Conservation (phyloP, 148 eudicot species). For the Cornus controversa region DNA sequence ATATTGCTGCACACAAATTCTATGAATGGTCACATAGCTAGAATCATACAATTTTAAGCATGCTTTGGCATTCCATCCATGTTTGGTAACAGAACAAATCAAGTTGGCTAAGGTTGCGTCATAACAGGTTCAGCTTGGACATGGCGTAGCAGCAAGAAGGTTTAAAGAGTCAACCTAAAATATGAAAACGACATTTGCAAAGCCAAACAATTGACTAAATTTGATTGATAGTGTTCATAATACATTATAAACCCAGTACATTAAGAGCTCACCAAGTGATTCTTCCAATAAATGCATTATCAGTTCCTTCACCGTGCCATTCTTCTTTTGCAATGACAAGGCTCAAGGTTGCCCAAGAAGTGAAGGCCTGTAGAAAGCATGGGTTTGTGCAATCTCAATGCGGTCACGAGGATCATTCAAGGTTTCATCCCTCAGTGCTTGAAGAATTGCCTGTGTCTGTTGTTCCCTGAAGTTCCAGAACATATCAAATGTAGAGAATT, state of each 20-base stretch:
- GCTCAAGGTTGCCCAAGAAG: constrained; percentile 65
- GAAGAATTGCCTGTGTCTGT: constrained; percentile 65
- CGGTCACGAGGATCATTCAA: constrained; percentile 94
- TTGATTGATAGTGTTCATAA: background rate
- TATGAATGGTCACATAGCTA: too few relatives aligned
- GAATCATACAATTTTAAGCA: too few relatives aligned
- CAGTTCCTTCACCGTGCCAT: background rate
- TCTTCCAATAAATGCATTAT: constrained; percentile 6
- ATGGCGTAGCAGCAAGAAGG: background rate
- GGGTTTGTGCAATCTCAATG: constrained; percentile 85
- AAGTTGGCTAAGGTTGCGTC: background rate
- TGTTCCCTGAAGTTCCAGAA: constrained; percentile 56
- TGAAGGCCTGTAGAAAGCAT: constrained; percentile 83
- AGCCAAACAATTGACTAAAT: background rate
- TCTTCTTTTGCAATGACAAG: background rate
- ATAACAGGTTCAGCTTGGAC: background rate
- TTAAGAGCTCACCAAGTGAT: constrained; percentile 5
- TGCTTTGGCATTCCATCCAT: too few relatives aligned
- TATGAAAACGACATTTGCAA: background rate
- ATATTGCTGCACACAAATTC: too few relatives aligned
- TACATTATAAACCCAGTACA: constrained; percentile 8
- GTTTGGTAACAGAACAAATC: background rate
- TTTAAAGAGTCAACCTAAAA: too few relatives aligned
- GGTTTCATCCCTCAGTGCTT: constrained; percentile 88
- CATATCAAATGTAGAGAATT: background rate